Evolutionary conservation across 2,329 filamentous ascomycete genomes (phyloP).

Genomic region (Arthrobotrys pseudoclavata): DNA sequence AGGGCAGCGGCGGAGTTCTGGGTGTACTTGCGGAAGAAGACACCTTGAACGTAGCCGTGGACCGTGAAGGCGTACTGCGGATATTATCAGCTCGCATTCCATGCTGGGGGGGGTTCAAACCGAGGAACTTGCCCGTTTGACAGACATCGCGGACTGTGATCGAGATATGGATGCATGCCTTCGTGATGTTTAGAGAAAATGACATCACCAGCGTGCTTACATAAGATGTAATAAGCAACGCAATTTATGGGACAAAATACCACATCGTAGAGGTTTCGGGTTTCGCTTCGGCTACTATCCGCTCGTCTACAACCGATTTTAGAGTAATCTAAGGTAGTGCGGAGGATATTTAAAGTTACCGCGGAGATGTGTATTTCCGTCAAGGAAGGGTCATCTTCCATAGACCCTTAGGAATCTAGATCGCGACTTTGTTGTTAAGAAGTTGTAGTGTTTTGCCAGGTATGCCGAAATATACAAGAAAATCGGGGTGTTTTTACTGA

Average conservation of each 20-base stretch:
- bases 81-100: not conserved
- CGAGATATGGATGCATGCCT: not conserved
- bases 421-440: not conserved
- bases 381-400: not conserved
- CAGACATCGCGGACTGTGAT: constrained; percentile 10
- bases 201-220: not conserved
- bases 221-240: constrained; percentile 1
- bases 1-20: constrained; percentile 26
- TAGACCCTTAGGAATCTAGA: not conserved
- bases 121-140: constrained; percentile 30
- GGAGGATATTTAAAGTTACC: constrained; percentile 1
- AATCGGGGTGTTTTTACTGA: not conserved
- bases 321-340: not conserved
- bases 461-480: not conserved
- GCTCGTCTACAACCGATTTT: constrained; percentile 14
- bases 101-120: not conserved
- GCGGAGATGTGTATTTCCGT: constrained; percentile 33
- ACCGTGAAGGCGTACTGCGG: constrained; percentile 53
- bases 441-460: not conserved
- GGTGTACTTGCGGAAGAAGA: constrained; percentile 57
- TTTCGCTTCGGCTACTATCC: constrained; percentile 23
- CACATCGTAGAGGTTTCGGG: not conserved
- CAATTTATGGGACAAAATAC: constrained; percentile 18
- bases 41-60: constrained; percentile 54
- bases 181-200: constrained; percentile 12